phyloP scores from a whole-genome alignment of 2,329 filamentous ascomycete species.

The Kalaharituber pfeilii region DNA sequence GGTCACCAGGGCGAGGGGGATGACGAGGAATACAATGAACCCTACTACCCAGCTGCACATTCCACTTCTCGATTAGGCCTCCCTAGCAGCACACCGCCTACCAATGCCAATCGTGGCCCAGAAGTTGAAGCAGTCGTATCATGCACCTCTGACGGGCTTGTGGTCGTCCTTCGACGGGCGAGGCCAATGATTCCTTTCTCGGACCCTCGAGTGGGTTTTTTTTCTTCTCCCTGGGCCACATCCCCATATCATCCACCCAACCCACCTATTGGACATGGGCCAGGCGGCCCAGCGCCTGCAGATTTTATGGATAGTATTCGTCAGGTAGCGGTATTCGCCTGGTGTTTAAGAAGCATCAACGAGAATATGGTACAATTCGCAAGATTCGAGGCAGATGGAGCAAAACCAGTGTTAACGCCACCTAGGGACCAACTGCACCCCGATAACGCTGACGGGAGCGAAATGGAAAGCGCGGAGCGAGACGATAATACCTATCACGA shows the following conservation, averaged over 20 bases:
- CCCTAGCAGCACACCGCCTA: constrained; percentile 1
- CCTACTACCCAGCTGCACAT: constrained; percentile 25
- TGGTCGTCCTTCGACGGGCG: constrained; percentile 61
- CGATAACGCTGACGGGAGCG: not conserved
- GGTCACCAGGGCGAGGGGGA: constrained; percentile 33
- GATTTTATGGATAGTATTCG: constrained; percentile 65
- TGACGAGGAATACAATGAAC: constrained; percentile 26
- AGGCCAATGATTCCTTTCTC: constrained; percentile 48
- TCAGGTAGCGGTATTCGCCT: constrained; percentile 75
- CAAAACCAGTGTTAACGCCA: constrained; percentile 27
- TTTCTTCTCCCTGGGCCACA: constrained; percentile 60
- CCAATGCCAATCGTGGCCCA: not conserved
- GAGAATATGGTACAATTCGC: constrained; percentile 40
- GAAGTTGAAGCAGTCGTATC: constrained; percentile 72
- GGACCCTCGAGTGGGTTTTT: constrained; percentile 46
- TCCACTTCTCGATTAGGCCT: not conserved
- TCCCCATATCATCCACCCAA: constrained; percentile 42
- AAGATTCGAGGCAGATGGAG: constrained; percentile 1
- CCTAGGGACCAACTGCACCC: not conserved
- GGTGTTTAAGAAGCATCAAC: constrained; percentile 66
- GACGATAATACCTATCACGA: too few relatives aligned
- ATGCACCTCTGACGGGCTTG: constrained; percentile 72
- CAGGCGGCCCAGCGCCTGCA: constrained; percentile 32
- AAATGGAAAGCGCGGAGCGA: not conserved
- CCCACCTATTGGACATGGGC: constrained; percentile 30